Evolutionary conservation across 768 basidiomycete genomes (phyloP), one percentile per base, ranked within the genome.

Genomic region (Hygrophorus russula): DNA sequence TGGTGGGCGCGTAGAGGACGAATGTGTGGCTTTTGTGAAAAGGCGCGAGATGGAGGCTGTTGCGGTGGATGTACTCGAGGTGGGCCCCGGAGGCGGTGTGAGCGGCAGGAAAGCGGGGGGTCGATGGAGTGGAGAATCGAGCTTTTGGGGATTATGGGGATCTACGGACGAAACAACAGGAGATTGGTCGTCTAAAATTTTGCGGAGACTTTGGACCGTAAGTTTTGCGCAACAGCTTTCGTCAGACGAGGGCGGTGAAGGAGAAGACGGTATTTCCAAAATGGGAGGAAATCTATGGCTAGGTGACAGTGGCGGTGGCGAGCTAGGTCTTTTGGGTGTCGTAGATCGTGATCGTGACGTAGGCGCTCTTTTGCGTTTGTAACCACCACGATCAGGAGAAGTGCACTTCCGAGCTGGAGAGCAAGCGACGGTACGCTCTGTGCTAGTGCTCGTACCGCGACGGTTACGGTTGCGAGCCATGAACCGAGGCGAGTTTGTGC

Each of bases 21-120:
- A 69, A 50, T 70, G 68, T 33, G 56, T 65, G 27, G 59, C 68
- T 48, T 78, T 80, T 0, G 82, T 84, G 51, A 80, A 82, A 11
- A 88, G 70, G n/a, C 80, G 70, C 17, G 83, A 85, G 38, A 89
- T 69, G 20, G 79, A 82, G 1, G 85, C 86, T 1, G 86, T 89
- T 1, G 86, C 80, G 4, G 67, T 82, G 3, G 81, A 83, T 3
- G 81, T 80, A n/a, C 73, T 69, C 4, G 73, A 67, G 17, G 68
- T 61, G 5, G 80, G 65, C 1, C 59, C 55, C 8, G 76, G 74
- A 8, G 68, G 65, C 1, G 82, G 78, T 2, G 74, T 70, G 3
- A 74, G 63, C 29, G 68, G 66, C 54, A 69, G 51, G 45, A 69
- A 64, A n/a, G 59, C 57, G 1, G 66, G 65, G 0, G 64, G 51